These are phyloP conservation scores for Hortiboletus flavorubellus DNA, from an alignment of 768 basidiomycete genomes.

Conservation along the genomic window DNA sequence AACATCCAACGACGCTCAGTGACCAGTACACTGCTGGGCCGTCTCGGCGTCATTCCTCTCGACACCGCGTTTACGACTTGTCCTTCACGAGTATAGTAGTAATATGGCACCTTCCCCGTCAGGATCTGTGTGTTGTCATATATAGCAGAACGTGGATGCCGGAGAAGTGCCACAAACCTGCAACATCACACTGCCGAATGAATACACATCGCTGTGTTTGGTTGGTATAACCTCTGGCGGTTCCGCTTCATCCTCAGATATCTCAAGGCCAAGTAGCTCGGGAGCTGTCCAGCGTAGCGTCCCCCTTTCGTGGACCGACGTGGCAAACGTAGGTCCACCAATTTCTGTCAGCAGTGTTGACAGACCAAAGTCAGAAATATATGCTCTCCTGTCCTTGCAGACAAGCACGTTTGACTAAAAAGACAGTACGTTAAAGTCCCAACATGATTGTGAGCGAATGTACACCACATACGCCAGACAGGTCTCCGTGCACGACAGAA, in stretches of 20 bases:
- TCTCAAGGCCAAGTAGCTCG: slow-evolving; percentile 31
- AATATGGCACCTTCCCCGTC: slow-evolving; percentile 14
- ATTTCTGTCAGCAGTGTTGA: slow-evolving; percentile 41
- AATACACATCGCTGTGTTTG: slow-evolving; percentile 16
- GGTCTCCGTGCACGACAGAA: slow-evolving; percentile 17
- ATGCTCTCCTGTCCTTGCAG: slow-evolving; percentile 10
- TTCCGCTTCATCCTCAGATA: slow-evolving; percentile 15
- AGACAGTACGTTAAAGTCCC: neutral
- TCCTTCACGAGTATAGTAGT: slow-evolving; percentile 9
- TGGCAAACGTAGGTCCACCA: slow-evolving; percentile 33
- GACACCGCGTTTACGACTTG: slow-evolving; percentile 10
- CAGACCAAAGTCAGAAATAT: slow-evolving; percentile 43
- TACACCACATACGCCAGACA: slow-evolving; percentile 20
- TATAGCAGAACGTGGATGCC: neutral
- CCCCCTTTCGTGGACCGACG: slow-evolving; percentile 31
- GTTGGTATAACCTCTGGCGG: neutral
- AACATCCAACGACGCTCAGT: slow-evolving; percentile 12
- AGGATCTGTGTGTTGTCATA: neutral
- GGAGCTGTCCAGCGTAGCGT: slow-evolving; percentile 28
- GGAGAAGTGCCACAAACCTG: slow-evolving; percentile 8
- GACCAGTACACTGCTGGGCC: neutral
- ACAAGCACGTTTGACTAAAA: slow-evolving; percentile 18
- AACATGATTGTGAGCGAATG: too few species aligned
- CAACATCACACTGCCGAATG: slow-evolving; percentile 31
- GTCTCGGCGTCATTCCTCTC: slow-evolving; percentile 12